Base-by-base conservation (phyloP, 768 basidiomycete species). In the Stropharia rugosoannulata region DNA sequence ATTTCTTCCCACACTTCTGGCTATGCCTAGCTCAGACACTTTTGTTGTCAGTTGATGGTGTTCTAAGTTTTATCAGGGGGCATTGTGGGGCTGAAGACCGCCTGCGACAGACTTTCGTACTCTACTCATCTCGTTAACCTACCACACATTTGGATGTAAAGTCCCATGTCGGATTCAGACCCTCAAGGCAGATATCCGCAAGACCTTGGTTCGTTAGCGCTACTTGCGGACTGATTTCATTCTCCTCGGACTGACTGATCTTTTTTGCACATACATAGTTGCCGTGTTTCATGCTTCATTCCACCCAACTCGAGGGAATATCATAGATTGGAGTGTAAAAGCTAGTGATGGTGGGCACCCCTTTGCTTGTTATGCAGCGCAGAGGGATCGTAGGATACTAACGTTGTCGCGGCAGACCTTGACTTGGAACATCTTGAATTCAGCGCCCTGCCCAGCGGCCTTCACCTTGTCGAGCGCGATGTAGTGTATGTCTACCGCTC, bases 261-360 rank as follows among this genome's bases (percentile, higher is more conserved):
- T 32, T 35, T 32, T 29, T n/a, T 22, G 2, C 22, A 22, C 22
- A 27, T 27, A 7, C 32, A 40, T 45, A 92, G 90, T 90, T 64
- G 88, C 90, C 10, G 87, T 92, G 66, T 93, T 92, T 59, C 90
- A 93, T 70, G 79, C 86, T 15, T 90, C 89, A 5, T 93, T 93
- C 63, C 91, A 93, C 70, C 87, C 89, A 1, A 93, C 90, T 18
- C 80, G 82, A 60, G 91, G 91, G 12, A 92, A 91, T 66, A 67
- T 85, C 12, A 75, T 93, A 12, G 90, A 93, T 69, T 93, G 92
- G 91, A 83, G 79, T 42, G 66, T 88, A 29, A 90, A 85, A 64
- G 82, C 84, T 8, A 83, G 75, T 65, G 81, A 90, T 57, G 88
- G 90, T 86, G 41, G 41, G 77, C 62, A 13, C 9, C 10, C 1